Conservation (phyloP, 345 rosid genomes). For the Salix brachista region DNA sequence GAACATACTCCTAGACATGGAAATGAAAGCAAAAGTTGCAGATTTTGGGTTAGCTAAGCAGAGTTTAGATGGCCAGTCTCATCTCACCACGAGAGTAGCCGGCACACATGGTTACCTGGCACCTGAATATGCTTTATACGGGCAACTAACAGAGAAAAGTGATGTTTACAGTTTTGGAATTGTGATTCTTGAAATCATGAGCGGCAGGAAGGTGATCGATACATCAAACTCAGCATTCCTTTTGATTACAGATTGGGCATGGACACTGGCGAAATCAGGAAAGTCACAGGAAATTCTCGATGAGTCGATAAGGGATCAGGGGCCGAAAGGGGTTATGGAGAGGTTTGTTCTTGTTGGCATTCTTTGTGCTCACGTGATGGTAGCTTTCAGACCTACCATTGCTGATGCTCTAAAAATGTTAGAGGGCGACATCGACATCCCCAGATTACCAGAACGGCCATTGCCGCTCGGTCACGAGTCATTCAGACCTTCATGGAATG, state of each 20-base stretch:
- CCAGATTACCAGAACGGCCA: constrained; percentile 58
- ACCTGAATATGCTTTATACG: constrained; percentile 55
- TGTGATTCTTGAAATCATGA: constrained; percentile 52
- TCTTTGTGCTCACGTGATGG: constrained; percentile 63
- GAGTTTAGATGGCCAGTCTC: constrained; percentile 50
- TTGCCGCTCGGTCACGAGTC: constrained; percentile 54
- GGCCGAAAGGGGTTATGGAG: constrained; percentile 52
- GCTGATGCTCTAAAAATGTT: constrained; percentile 52
- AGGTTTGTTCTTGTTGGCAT: constrained; percentile 62
- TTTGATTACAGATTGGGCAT: constrained; percentile 60
- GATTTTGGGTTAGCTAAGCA: constrained; percentile 65
- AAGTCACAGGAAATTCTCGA: constrained; percentile 36
- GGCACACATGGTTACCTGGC: constrained; percentile 65
- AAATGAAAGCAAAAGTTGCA: constrained; percentile 45
- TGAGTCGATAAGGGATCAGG: constrained; percentile 36
- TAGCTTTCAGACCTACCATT: constrained; percentile 54
- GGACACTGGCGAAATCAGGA: constrained; percentile 41
- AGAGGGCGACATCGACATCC: constrained; percentile 59
- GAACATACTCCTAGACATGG: constrained; percentile 47
- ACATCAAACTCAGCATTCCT: constrained; percentile 33
- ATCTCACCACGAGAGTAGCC: constrained; percentile 56
- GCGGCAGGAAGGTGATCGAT: constrained; percentile 52
- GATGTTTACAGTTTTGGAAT: constrained; percentile 63
- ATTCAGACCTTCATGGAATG: constrained; percentile 16
- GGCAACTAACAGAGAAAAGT: constrained; percentile 57